Evolutionary conservation across 2,329 filamentous ascomycete genomes (phyloP).

Genomic region (Monosporascus sp.): DNA sequence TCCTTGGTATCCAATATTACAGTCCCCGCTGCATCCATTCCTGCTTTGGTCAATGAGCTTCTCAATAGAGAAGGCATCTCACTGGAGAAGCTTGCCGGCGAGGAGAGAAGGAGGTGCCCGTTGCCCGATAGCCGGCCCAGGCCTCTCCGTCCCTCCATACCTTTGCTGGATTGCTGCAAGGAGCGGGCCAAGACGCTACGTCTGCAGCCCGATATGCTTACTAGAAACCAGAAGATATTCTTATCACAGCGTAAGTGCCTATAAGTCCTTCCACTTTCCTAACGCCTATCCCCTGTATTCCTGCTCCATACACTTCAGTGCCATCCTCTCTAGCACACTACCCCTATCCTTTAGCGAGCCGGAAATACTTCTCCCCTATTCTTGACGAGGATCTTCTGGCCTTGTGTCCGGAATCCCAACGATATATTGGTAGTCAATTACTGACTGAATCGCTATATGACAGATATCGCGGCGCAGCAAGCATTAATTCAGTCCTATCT

Average conservation of each 20-base stretch:
- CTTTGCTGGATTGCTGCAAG: neutral
- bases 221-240: conserved; percentile 61
- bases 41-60: neutral
- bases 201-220: conserved; percentile 52
- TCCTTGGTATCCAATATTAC: conserved; percentile 2
- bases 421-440: neutral
- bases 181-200: conserved; percentile 21
- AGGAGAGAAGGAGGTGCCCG: conserved; percentile 4
- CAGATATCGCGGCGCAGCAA: conserved; percentile 60
- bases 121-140: conserved; percentile 1
- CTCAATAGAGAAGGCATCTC: neutral
- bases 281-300: no score
- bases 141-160: neutral
- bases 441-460: neutral
- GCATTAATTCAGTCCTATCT: conserved; percentile 65
- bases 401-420: no score
- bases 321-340: no score
- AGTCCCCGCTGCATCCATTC: neutral
- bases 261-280: no score
- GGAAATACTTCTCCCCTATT: no score
- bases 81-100: neutral
- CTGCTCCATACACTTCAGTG: no score
- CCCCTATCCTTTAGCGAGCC: no score
- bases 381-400: no score
- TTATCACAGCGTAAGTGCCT: conserved; percentile 46